These are phyloP conservation scores for Phialophora tarda DNA, from an alignment of 2,329 filamentous ascomycete species.

Conservation along the genomic window DNA sequence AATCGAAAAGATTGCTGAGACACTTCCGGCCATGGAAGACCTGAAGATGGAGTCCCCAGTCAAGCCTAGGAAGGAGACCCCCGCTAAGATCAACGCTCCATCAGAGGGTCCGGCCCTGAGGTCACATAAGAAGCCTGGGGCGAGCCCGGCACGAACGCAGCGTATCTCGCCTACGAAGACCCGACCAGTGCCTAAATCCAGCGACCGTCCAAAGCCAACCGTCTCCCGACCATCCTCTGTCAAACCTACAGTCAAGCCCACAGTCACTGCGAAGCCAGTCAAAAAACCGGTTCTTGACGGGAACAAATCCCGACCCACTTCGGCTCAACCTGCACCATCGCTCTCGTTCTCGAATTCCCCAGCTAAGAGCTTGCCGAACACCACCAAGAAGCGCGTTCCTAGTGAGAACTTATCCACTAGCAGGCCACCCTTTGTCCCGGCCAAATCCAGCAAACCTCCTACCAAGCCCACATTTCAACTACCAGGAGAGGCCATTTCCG, in stretches of 20 bases:
- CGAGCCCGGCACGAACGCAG: constrained; percentile 18
- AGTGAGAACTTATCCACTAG: constrained; percentile 46
- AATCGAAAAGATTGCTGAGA: constrained; percentile 54
- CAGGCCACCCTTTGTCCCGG: constrained; percentile 55
- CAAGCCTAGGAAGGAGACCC: constrained; percentile 29
- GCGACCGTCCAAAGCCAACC: constrained; percentile 18
- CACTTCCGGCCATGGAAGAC: constrained; percentile 43
- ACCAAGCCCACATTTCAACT: constrained; percentile 59
- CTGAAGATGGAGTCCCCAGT: constrained; percentile 36
- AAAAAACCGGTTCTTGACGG: constrained; percentile 34
- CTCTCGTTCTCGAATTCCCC: constrained; percentile 39
- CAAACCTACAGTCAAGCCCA: constrained; percentile 28
- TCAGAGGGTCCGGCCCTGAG: background rate
- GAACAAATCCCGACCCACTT: constrained; percentile 17
- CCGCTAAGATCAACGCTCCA: constrained; percentile 7
- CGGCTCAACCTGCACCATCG: constrained; percentile 23
- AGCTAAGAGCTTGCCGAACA: constrained; percentile 40
- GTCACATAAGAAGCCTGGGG: constrained; percentile 27
- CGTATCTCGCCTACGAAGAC: constrained; percentile 41
- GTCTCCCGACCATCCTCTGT: constrained; percentile 11
- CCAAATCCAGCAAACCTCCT: constrained; percentile 59
- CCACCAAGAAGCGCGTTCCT: constrained; percentile 51
- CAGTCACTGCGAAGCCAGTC: constrained; percentile 20
- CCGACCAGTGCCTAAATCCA: constrained; percentile 16
- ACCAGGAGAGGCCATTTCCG: constrained; percentile 60